Conservation (phyloP, 192 early-diverging fungal species). For the Pilaira anomala region DNA sequence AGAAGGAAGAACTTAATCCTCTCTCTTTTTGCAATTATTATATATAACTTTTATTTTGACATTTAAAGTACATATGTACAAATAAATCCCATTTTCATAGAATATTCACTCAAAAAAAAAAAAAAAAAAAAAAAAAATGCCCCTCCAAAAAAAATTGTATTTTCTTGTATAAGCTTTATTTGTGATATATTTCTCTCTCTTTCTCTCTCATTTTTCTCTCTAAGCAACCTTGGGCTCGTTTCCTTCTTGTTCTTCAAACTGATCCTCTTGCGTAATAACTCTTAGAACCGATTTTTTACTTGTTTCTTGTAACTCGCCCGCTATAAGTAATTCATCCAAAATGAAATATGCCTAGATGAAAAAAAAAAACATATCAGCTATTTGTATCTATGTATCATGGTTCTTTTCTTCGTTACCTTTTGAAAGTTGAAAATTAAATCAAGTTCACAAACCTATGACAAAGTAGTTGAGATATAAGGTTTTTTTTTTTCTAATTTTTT, state of each 20-base stretch:
- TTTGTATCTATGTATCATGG: background rate
- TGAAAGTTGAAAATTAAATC: constrained; percentile 99
- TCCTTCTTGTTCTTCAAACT: constrained; percentile 67
- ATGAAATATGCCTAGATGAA: constrained; percentile 75
- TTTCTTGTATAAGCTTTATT: no score
- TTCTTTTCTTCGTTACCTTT: constrained; percentile 37
- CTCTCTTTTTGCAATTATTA: no score
- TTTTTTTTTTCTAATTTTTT: background rate
- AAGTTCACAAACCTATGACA: constrained; percentile 83
- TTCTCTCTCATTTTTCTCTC: background rate
- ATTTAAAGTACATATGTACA: no score
- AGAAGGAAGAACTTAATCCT: background rate
- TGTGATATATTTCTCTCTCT: background rate
- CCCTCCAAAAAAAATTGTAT: no score
- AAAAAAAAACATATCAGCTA: no score
- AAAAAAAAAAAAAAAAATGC: no score
- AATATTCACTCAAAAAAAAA: no score
- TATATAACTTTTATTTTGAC: no score
- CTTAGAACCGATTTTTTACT: constrained; percentile 80
- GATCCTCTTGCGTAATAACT: constrained; percentile 72
- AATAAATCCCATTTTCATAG: no score
- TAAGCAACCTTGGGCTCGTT: constrained; percentile 64
- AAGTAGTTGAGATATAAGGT: no score
- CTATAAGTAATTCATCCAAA: constrained; percentile 83
- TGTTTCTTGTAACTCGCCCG: constrained; percentile 92